These are phyloP conservation scores for Mortierella sp. DNA, from an alignment of 371 early-diverging fungal species.

Conservation along the genomic window DNA sequence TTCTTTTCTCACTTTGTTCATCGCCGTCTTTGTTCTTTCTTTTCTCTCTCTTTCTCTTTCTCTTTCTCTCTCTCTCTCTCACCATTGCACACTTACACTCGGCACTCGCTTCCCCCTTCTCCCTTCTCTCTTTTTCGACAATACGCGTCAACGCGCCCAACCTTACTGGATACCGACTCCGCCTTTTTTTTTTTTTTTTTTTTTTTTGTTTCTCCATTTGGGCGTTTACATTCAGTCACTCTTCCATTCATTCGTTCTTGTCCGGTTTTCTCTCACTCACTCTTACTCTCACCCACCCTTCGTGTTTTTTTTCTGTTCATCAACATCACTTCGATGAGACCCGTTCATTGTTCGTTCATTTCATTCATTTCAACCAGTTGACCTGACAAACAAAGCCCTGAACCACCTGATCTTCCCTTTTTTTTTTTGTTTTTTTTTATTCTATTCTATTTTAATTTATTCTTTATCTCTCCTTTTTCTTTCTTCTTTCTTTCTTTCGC, in stretches of 20 bases:
- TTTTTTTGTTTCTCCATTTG: no score
- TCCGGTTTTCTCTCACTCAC: neutral
- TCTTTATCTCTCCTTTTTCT: neutral
- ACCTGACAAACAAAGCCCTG: neutral
- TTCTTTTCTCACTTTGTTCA: neutral
- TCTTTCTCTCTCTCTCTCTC: slow-evolving; percentile 6
- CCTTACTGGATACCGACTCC: no score
- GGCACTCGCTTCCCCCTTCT: neutral
- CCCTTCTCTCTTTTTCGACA: neutral
- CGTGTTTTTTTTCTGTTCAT: neutral
- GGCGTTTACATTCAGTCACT: no score
- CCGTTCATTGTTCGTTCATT: no score
- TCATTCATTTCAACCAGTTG: neutral
- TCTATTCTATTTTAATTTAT: slow-evolving; percentile 2
- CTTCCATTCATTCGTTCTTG: neutral
- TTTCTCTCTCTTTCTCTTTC: neutral
- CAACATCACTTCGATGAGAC: neutral
- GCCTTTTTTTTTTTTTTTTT: no score
- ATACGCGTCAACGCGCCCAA: no score
- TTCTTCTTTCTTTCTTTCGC: slow-evolving; percentile 8
- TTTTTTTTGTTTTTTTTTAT: slow-evolving; percentile 1
- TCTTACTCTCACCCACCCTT: neutral
- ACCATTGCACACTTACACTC: no score
- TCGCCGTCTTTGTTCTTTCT: neutral
- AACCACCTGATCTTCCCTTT: neutral